Conservation (phyloP, 1,139 yeast species). For the Candida frijolesensis region DNA sequence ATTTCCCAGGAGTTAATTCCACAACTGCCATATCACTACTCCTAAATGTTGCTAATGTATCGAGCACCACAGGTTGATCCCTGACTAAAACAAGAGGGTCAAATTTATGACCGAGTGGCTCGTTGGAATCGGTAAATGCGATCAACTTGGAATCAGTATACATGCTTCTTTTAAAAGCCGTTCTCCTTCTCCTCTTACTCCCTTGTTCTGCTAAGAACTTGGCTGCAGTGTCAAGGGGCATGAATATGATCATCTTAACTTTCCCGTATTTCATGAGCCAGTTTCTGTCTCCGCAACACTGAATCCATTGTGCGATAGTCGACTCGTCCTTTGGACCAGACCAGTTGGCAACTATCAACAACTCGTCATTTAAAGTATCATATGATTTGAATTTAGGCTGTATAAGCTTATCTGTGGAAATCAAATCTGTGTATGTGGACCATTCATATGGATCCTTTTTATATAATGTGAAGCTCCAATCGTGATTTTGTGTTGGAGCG, state of each 20-base stretch:
- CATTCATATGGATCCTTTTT: slow-evolving; percentile 63
- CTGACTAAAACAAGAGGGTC: slow-evolving; percentile 39
- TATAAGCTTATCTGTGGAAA: slow-evolving; percentile 42
- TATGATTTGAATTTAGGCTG: slow-evolving; percentile 36
- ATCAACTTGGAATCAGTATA: slow-evolving; percentile 55
- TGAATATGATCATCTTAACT: slow-evolving; percentile 68
- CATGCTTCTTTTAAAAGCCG: slow-evolving; percentile 62
- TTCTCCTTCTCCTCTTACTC: slow-evolving; percentile 50
- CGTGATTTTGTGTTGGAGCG: slow-evolving; percentile 24
- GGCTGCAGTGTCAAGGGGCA: slow-evolving; percentile 58
- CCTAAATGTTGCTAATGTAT: slow-evolving; percentile 24
- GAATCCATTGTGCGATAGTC: slow-evolving; percentile 73
- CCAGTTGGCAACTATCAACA: slow-evolving; percentile 68
- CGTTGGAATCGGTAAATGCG: slow-evolving; percentile 41
- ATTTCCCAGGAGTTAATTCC: slow-evolving; percentile 58
- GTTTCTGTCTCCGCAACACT: slow-evolving; percentile 66
- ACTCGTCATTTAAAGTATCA: slow-evolving; percentile 57
- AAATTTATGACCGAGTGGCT: slow-evolving; percentile 31
- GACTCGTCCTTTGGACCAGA: slow-evolving; percentile 62
- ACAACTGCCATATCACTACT: slow-evolving; percentile 44
- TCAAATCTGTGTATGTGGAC: slow-evolving; percentile 54
- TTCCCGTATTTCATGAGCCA: slow-evolving; percentile 80
- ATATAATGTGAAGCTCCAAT: slow-evolving; percentile 31
- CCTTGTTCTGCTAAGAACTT: slow-evolving; percentile 60
- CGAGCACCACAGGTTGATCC: slow-evolving; percentile 42